A percentile compares a stretch with the other conserved stretches of the same genome.
Evolutionary conservation across 169 alveolate genomes (phyloP).

Genomic region (Toxoplasma gondii): DNA sequence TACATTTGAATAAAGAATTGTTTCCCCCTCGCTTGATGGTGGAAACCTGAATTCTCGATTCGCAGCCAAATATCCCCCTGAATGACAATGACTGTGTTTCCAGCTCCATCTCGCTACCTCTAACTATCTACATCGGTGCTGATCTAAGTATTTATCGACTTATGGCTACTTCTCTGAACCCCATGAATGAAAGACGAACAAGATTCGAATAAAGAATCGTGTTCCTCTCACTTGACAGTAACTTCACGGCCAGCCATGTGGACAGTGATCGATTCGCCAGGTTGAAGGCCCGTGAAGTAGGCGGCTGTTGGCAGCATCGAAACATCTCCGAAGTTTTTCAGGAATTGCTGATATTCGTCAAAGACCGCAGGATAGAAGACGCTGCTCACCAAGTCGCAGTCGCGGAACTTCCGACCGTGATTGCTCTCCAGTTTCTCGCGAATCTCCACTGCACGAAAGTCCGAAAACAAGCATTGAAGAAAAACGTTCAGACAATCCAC

Average conservation of each 20-base stretch:
- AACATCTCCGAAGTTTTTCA: constrained; percentile 51
- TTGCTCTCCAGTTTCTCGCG: constrained; percentile 30
- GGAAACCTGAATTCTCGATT: too few species aligned
- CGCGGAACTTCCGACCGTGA: constrained; percentile 43
- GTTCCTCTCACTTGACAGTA: not conserved
- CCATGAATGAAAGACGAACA: too few species aligned
- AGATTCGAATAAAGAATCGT: too few species aligned
- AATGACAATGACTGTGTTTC: too few species aligned
- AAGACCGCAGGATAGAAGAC: constrained; percentile 47
- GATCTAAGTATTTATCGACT: too few species aligned
- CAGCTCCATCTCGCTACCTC: too few species aligned
- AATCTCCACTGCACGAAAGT: not conserved
- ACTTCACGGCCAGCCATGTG: constrained; percentile 54
- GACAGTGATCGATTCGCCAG: constrained; percentile 40
- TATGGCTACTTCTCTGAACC: too few species aligned
- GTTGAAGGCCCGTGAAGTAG: constrained; percentile 38
- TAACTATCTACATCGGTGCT: too few species aligned
- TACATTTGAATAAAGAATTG: too few species aligned
- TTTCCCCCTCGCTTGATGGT: too few species aligned
- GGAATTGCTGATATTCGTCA: constrained; percentile 43
- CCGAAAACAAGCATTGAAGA: not conserved
- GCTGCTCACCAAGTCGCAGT: constrained; percentile 29
- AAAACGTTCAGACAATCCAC: not conserved
- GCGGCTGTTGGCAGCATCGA: constrained; percentile 48
- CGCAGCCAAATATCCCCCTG: too few species aligned